Conservation (phyloP, 352 stramenopile genomes). For the Phytophthora pistaciae region DNA sequence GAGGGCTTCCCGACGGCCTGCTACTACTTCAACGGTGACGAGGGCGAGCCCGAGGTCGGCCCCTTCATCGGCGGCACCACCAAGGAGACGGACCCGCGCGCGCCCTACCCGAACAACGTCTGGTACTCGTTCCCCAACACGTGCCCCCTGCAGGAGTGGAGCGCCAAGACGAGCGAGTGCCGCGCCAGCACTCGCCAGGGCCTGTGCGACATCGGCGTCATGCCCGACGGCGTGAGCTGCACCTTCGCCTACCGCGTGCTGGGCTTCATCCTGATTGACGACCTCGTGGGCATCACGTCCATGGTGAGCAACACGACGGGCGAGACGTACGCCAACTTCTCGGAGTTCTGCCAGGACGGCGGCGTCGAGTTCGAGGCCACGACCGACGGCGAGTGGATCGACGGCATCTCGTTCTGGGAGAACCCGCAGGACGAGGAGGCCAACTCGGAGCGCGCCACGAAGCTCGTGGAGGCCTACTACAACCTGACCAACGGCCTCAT, state of each 20-base stretch:
- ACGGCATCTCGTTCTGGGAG: slow-evolving; percentile 74
- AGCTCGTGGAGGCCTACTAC: slow-evolving; percentile 65
- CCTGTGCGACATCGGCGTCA: slow-evolving; percentile 60
- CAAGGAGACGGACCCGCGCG: slow-evolving; percentile 59
- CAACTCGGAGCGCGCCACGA: slow-evolving; percentile 55
- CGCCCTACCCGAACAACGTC: slow-evolving; percentile 75
- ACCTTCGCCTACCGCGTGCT: slow-evolving; percentile 76
- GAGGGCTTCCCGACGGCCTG: slow-evolving; percentile 60
- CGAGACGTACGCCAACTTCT: slow-evolving; percentile 65
- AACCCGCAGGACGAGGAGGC: slow-evolving; percentile 68
- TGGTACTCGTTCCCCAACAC: slow-evolving; percentile 89
- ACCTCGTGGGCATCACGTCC: slow-evolving; percentile 79
- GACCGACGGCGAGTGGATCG: slow-evolving; percentile 51
- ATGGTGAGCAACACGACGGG: slow-evolving; percentile 63
- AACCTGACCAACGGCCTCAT: slow-evolving; percentile 55
- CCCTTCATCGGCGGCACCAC: slow-evolving; percentile 67
- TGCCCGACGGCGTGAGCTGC: slow-evolving; percentile 68
- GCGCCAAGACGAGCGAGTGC: slow-evolving; percentile 55
- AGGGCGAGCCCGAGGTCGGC: slow-evolving; percentile 69
- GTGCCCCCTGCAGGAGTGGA: slow-evolving; percentile 64
- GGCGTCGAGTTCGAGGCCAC: slow-evolving; percentile 67
- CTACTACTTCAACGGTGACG: slow-evolving; percentile 80
- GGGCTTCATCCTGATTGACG: slow-evolving; percentile 73
- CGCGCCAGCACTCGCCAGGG: slow-evolving; percentile 52
- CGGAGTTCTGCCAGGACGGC: slow-evolving; percentile 69